Conservation (phyloP, 1,284 basidiomycete genomes). For the Agroathelia rolfsii region DNA sequence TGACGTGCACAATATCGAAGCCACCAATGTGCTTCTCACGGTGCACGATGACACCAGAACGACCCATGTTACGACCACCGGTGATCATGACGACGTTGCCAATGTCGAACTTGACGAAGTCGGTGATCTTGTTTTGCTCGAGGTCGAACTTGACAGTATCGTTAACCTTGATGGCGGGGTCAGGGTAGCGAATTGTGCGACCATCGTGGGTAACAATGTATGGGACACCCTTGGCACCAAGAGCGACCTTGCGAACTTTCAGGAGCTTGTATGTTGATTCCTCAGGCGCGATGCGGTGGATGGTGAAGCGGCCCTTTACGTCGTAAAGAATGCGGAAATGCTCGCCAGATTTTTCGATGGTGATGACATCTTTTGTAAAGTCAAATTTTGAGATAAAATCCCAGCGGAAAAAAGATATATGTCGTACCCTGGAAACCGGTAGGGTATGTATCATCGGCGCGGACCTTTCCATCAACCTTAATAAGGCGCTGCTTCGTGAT, state of each 20-base stretch:
- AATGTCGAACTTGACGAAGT: slow-evolving; percentile 94
- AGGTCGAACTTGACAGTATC: slow-evolving; percentile 98
- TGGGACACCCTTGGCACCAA: slow-evolving; percentile 92
- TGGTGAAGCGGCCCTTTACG: slow-evolving; percentile 98
- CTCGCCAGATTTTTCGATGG: slow-evolving; percentile 97
- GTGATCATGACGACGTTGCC: slow-evolving; percentile 98
- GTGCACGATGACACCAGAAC: slow-evolving; percentile 92
- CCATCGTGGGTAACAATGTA: slow-evolving; percentile 99
- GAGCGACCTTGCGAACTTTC: slow-evolving; percentile 89
- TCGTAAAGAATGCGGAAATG: slow-evolving; percentile 99
- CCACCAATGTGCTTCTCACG: slow-evolving; percentile 96
- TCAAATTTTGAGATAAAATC: slow-evolving; percentile 3
- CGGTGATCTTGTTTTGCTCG: slow-evolving; percentile 89
- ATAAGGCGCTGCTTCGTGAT: slow-evolving; percentile 96
- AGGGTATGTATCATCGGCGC: slow-evolving; percentile 96
- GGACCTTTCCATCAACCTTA: slow-evolving; percentile 98
- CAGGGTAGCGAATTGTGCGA: slow-evolving; percentile 98
- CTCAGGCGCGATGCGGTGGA: slow-evolving; percentile 98
- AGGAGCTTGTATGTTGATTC: slow-evolving; percentile 98
- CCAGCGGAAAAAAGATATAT: slow-evolving; percentile 1
- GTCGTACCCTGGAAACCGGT: slow-evolving; percentile 91
- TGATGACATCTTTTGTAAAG: slow-evolving; percentile 70
- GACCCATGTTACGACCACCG: slow-evolving; percentile 99
- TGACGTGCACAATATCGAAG: slow-evolving; percentile 97
- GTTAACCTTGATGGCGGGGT: slow-evolving; percentile 93